A percentile compares a stretch with the other conserved stretches of the same genome.
phyloP scores from a whole-genome alignment of 129 eudicot genomes.

The Ambrosia artemisiifolia region DNA sequence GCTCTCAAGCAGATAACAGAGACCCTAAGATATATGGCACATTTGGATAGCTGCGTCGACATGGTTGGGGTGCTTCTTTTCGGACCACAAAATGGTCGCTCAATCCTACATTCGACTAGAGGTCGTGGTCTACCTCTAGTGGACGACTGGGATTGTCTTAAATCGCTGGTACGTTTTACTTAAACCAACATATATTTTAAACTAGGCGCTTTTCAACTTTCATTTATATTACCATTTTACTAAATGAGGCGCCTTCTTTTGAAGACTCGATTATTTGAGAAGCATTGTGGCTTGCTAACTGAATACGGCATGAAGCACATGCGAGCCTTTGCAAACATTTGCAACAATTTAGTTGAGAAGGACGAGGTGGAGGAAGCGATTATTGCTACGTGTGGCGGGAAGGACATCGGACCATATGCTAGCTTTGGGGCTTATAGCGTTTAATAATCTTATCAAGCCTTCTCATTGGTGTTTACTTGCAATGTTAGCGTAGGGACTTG shows the following conservation, averaged over 20 bases:
- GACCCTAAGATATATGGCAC: conserved; percentile 40
- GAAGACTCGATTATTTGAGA: conserved; percentile 71
- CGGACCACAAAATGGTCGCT: conserved; percentile 42
- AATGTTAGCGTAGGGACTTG: not conserved
- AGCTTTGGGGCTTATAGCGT: conserved; percentile 42
- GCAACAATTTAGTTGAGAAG: conserved; percentile 45
- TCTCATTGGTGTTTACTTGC: conserved; percentile 1
- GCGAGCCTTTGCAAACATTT: conserved; percentile 86
- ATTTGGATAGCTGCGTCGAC: conserved; percentile 55
- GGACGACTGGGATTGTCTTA: conserved; percentile 77
- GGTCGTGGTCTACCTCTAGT: conserved; percentile 42
- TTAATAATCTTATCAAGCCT: conserved; percentile 1
- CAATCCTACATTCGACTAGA: conserved; percentile 31
- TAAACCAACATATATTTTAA: not conserved
- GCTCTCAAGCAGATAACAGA: conserved; percentile 40
- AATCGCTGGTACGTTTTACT: conserved; percentile 49
- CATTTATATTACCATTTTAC: not conserved
- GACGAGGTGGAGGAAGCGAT: conserved; percentile 48
- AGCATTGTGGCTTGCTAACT: conserved; percentile 65
- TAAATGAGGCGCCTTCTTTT: not conserved
- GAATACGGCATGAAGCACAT: conserved; percentile 90
- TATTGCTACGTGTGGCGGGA: conserved; percentile 49
- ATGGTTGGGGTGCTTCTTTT: conserved; percentile 54
- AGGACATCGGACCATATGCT: conserved; percentile 26
- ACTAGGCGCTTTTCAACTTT: not conserved